Evolutionary conservation across 2,329 filamentous ascomycete genomes (phyloP).

Genomic region (Penicillium brevicompactum): DNA sequence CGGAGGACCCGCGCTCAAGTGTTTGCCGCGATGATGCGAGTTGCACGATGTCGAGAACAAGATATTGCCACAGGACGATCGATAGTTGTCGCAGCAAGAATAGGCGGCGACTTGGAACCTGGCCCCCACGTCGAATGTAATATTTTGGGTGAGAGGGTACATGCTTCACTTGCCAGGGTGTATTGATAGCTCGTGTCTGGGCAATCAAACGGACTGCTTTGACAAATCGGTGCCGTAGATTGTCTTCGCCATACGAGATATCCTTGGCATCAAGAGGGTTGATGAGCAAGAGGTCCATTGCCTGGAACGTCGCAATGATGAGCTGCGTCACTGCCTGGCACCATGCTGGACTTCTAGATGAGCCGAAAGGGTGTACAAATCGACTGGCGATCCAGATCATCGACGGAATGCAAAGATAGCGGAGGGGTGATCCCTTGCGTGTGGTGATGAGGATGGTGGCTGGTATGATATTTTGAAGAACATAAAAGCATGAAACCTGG

Average conservation of each 20-base stretch:
- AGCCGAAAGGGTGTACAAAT: conserved; percentile 11
- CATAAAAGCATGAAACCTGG: neutral
- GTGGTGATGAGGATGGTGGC: conserved; percentile 4
- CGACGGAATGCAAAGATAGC: conserved; percentile 5
- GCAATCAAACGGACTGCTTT: neutral
- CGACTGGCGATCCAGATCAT: conserved; percentile 10
- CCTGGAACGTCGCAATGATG: conserved; percentile 6
- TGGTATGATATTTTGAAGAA: conserved; percentile 4
- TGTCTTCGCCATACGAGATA: neutral
- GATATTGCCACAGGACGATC: conserved; percentile 11
- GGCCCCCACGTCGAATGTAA: neutral
- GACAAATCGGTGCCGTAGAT: neutral
- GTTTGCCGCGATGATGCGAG: neutral
- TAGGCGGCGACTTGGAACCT: neutral
- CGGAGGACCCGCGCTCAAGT: neutral
- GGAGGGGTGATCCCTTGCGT: conserved; percentile 8
- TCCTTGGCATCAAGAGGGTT: conserved; percentile 7
- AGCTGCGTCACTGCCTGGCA: conserved; percentile 9
- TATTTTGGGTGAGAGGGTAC: conserved; percentile 8
- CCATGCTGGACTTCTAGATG: conserved; percentile 10
- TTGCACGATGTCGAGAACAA: conserved; percentile 12
- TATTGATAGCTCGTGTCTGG: conserved; percentile 8
- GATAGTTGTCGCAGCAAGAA: conserved; percentile 11
- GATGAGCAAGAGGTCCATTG: conserved; percentile 8
- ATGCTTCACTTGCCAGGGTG: conserved; percentile 12